Evolutionary conservation across 139 green algal species (phyloP).

Genomic region (Astrephomene gubernaculifera): DNA sequence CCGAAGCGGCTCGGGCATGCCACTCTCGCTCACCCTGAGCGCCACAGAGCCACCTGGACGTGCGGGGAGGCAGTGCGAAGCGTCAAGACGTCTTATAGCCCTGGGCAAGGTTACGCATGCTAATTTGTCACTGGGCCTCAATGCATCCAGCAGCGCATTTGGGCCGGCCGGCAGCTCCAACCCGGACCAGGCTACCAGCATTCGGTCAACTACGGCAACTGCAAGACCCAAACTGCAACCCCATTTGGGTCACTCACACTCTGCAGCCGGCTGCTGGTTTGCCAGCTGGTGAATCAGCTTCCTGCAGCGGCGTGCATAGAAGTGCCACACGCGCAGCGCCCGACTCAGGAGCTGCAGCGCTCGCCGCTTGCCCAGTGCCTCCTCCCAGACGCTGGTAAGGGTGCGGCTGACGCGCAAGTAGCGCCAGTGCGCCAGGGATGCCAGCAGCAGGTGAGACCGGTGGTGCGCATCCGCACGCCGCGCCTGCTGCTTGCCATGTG

Average conservation of each 20-base stretch:
- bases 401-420: constrained; percentile 4
- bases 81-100: too few species aligned
- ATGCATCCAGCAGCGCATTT: too few species aligned
- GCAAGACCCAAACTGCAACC: too few species aligned
- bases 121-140: too few species aligned
- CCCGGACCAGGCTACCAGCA: too few species aligned
- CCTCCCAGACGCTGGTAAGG: constrained; percentile 16
- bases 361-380: constrained; percentile 10
- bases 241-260: too few species aligned
- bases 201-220: too few species aligned
- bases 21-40: neutral
- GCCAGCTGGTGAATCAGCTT: constrained; percentile 39
- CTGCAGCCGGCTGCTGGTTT: neutral
- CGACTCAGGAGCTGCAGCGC: constrained; percentile 10
- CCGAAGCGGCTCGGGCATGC: neutral
- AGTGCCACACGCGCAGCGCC: constrained; percentile 39
- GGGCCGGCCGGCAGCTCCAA: too few species aligned
- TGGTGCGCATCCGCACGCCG: neutral
- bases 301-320: constrained; percentile 35
- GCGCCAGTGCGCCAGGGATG: constrained; percentile 39
- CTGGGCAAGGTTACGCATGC: too few species aligned
- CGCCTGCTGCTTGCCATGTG: neutral
- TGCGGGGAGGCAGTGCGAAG: too few species aligned
- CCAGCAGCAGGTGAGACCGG: constrained; percentile 8
- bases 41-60: neutral